Percentiles rank a stretch among this genome's conserved stretches.
These are phyloP conservation scores for Aspergillus avenaceus DNA, from an alignment of 495 filamentous ascomycete species.

Conservation along the genomic window DNA sequence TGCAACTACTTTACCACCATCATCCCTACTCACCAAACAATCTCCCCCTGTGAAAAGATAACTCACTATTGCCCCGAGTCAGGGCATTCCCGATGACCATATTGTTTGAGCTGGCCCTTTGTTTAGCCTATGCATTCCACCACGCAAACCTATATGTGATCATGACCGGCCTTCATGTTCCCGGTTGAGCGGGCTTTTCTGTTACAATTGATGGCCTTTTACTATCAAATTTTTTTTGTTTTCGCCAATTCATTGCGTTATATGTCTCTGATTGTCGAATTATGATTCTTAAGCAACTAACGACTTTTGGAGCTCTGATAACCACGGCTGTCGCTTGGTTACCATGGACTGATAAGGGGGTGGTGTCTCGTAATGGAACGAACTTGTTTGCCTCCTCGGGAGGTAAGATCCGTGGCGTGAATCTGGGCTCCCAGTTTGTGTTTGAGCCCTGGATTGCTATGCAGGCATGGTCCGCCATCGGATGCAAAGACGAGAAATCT, in stretches of 20 bases:
- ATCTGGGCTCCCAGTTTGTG: conserved; percentile 56
- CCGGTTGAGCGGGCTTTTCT: no score
- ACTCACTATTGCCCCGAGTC: background rate
- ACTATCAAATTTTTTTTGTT: no score
- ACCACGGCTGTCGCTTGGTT: conserved; percentile 23
- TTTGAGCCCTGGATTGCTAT: conserved; percentile 57
- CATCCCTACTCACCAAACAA: background rate
- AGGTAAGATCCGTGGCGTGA: conserved; percentile 57
- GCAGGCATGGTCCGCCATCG: conserved; percentile 48
- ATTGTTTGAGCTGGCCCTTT: no score
- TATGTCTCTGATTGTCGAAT: background rate
- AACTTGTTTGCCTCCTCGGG: conserved; percentile 24
- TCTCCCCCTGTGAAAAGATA: background rate
- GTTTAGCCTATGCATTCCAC: no score
- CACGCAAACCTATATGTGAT: no score
- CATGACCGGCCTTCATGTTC: no score
- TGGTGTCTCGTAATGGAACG: conserved; percentile 18
- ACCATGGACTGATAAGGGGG: conserved; percentile 26
- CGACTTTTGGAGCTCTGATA: conserved; percentile 5
- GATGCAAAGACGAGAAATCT: conserved; percentile 45
- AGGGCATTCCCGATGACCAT: background rate
- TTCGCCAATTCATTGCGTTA: no score
- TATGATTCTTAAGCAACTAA: background rate
- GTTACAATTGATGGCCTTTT: no score
- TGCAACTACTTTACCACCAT: background rate